phyloP scores from a whole-genome alignment of 208 protist genomes.

The Acanthamoeba triangularis region DNA sequence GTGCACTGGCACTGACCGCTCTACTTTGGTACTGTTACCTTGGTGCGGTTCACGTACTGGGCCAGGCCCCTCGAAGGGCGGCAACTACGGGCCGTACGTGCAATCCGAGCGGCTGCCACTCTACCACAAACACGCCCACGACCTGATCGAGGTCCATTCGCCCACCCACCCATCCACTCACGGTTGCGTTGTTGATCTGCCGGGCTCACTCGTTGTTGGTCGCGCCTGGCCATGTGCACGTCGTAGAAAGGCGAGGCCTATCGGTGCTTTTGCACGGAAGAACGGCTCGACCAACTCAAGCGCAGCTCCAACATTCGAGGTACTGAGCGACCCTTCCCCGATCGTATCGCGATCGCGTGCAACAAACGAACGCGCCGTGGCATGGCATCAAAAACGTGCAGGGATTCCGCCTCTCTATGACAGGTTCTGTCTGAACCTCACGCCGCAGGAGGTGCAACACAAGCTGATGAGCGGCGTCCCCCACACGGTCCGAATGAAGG shows the following conservation, averaged over 20 bases:
- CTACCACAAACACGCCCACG: conserved; percentile 83
- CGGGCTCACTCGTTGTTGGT: too few species aligned
- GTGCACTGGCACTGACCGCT: too few species aligned
- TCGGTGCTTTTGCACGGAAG: conserved; percentile 89
- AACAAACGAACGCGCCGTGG: neutral
- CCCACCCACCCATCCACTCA: neutral
- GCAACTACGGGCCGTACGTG: conserved; percentile 77
- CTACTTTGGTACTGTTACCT: neutral
- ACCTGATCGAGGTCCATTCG: conserved; percentile 50
- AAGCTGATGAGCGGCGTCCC: conserved; percentile 9
- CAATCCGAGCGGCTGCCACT: conserved; percentile 83
- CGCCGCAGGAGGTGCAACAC: conserved; percentile 78
- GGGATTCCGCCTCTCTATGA: conserved; percentile 78
- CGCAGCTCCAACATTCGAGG: neutral
- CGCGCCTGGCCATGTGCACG: too few species aligned
- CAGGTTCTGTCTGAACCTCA: conserved; percentile 85
- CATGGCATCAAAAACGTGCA: neutral
- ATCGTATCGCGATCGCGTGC: too few species aligned
- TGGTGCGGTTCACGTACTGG: neutral
- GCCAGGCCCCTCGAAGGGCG: conserved; percentile 71
- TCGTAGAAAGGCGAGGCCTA: conserved; percentile 88
- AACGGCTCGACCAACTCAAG: conserved; percentile 79
- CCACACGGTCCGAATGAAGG: conserved; percentile 87
- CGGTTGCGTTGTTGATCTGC: neutral
- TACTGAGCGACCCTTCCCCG: neutral